Evolutionary conservation across 1,284 basidiomycete genomes (phyloP).

Genomic region (Trichosporon coremiiforme): DNA sequence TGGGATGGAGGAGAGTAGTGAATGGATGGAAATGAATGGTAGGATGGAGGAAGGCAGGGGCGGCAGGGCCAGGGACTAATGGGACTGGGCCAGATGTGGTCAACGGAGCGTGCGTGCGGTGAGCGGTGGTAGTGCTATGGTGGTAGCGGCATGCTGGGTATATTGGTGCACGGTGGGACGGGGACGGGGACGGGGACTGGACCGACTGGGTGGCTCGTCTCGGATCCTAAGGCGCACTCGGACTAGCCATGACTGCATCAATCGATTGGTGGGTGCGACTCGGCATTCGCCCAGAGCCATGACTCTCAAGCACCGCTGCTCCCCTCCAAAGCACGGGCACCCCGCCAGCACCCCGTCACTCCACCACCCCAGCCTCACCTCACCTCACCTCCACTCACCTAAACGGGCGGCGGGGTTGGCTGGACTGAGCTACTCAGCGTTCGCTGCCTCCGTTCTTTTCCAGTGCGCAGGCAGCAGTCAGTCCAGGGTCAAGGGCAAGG

Average conservation of each 20-base stretch:
- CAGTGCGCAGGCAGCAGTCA: background rate
- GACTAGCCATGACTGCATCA: constrained; percentile 10
- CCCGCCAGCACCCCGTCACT: background rate
- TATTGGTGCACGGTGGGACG: background rate
- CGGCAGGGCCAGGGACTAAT: background rate
- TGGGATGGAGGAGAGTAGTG: background rate
- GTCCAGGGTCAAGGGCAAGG: background rate
- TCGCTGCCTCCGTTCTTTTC: background rate
- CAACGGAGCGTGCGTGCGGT: background rate
- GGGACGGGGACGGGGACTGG: background rate
- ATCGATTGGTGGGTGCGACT: constrained; percentile 9
- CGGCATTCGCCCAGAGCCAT: background rate
- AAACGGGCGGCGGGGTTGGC: background rate
- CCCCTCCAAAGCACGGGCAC: background rate
- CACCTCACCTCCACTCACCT: background rate
- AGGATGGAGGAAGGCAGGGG: background rate
- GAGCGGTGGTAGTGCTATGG: background rate
- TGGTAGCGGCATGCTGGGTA: background rate
- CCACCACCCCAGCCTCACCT: background rate
- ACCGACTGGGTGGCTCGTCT: constrained; percentile 10
- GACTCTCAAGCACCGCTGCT: too few species aligned
- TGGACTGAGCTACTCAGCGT: background rate
- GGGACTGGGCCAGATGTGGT: background rate
- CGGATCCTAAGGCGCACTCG: constrained; percentile 16
- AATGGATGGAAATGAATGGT: constrained; percentile 16